Base-by-base conservation (phyloP, 768 basidiomycete genomes). In the Boletus eberwhitei region DNA sequence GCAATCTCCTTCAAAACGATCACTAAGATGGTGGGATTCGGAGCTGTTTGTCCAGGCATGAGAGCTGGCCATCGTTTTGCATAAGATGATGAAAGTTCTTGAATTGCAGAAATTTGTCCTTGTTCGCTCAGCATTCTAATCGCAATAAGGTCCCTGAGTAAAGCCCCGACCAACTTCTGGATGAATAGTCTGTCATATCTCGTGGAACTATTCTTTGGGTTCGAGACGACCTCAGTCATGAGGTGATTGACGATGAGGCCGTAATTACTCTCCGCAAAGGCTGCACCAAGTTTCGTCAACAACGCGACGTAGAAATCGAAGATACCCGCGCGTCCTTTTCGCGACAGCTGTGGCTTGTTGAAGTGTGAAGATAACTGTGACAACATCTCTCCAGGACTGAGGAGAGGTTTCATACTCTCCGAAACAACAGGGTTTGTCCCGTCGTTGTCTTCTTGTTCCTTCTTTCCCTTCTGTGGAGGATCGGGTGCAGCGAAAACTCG, bases 21-120 rank as follows among this genome's bases (percentile, higher is more conserved):
- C 2, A 85, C 80, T 7, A 98, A 75, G 2, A 90, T 82, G 2
- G 82, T 67, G 7, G 88, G 79, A 35, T 73, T 75, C 0, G 93
- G 90, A 0, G 87, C 81, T 19, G 75, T 74, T 59, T 91, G 87
- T 8, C 91, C 92, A 11, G 93, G 93, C 81, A 98, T 86, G 72
- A 96, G 82, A 0, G 92, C 88, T 1, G 94, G 93, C 93, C 93
- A 98, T 49, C 91, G 81, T 70, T 90, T 93, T 55, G 97, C 74
- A 67, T 93, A 97, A 5, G 80, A 76, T 35, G 78, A 85, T 0
- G 90, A 85, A 39, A 97, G 74, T 60, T 97, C 95, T 62, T 90
- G 86, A 34, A 97, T 90, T 2, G 95, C 95, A 26, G 78, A 76
- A 43, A 98, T 95, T 71, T 98, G 96, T 0, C 89, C 95, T 65